Base-by-base conservation (phyloP, 2,329 filamentous ascomycete genomes). In the Claviceps quebecensis region DNA sequence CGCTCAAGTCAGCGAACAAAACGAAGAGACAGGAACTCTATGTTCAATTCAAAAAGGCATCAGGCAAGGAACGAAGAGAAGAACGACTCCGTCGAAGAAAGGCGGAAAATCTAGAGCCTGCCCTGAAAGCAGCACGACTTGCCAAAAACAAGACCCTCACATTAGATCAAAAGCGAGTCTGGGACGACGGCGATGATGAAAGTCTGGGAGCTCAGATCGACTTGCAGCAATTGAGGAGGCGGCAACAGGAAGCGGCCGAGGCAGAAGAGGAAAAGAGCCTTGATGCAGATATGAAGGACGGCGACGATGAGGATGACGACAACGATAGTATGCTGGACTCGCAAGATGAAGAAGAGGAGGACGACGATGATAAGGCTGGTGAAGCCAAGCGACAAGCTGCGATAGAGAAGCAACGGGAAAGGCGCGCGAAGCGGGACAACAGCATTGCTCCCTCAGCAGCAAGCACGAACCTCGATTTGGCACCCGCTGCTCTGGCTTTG, bases 111-210 rank as follows among this genome's bases (percentile, higher is more conserved):
- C 86, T 84, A 66, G 81, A 96, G 61, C 90, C 91, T 2, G 77
- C 80, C 53, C 69, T 95, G 54, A 81, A 81, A 58, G 80, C 80
- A 55, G 78, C 84, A 57, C 80, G 93, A 59, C 72, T 91, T 54
- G 81, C 81, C 54, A 80, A 78, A 58, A 95, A 95, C 69, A 77
- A 89, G 44, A 86, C 93, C 0, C 67, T 80, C 51, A 95, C 88
- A 0, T 76, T 95, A 53, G 90, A 96, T 60, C 80, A 82, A 60
- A 95, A 95, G 73, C 81, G 93, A 65, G 81, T 87, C 36, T 97
- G 88, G 87, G 90, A 96, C 60, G 83, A 90, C 49, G 78, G 79
- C 48, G 82, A 82, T 47, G 76, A 77, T 52, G 78, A 83, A 57
- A 75, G 70, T 47, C 69, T 81, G 5, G 75, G 74, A 55, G 69